Evolutionary conservation across 495 filamentous ascomycete genomes (phyloP), one percentile per base, ranked within the genome.

Genomic region (Baudoinia panamericana): DNA sequence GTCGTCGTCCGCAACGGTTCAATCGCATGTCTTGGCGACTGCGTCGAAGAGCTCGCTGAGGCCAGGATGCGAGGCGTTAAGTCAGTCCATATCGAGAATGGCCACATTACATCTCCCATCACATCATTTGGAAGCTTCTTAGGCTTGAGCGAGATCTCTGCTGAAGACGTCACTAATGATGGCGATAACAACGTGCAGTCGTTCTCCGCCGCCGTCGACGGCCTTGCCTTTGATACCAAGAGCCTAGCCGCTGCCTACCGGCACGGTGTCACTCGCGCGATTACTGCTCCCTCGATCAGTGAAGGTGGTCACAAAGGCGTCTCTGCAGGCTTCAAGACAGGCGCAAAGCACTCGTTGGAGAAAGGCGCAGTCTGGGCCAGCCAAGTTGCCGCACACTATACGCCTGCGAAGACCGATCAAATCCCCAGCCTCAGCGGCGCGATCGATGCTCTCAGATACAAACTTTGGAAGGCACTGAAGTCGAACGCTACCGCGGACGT

Each of bases 101-200:
- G 75, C 13, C 63, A 75, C 49, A 53, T 78, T 3, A 65, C 67
- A 5, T 65, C 63, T 4, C 68, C 73, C 0, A 64, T 75, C 43
- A 74, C 69, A 2, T 67, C 68, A 9, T 65, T 75, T 23, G 67
- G 65, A 10, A 62, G 62, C 19, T 54, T 53, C 17, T 54, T 78
- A 1, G 76, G 76, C 2, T 58, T 79, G 7, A 62, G 60, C 21
- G 73, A 66, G n/a, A 76, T 80, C 31, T 63, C 65, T 22, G 59
- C 59, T 4, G 74, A 78, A 45, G 13, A 25, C 2, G 49, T 43
- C 29, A 77, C 73, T 0, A 42, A 57, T 8, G 65, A 71, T 41
- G 69, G 69, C 28, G 25, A 40, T 47, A 28, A 49, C 58, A 17
- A 51, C 51, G 11, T 51, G 3, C 5, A 58, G 12, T 59, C 55